Base-by-base conservation (phyloP, 345 rosid species). In the Populus alba region DNA sequence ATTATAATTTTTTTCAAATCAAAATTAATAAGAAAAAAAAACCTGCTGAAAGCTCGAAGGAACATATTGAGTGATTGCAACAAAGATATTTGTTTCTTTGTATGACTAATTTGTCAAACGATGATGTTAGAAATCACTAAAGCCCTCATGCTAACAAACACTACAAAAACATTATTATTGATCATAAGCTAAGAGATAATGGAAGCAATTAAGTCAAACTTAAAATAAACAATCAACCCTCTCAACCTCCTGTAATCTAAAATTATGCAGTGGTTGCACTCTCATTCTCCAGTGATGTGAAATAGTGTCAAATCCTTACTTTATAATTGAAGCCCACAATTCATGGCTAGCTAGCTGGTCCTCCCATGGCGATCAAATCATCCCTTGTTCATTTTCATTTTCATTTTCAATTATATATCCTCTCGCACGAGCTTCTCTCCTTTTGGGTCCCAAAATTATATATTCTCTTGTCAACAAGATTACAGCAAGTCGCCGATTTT, bases 391-490 rank as follows among this genome's bases (percentile, higher is more conserved):
- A 31, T 66, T 0, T 27, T 27, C 1, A 27, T 27, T 27, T 1
- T 6, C 9, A 20, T 45, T 29, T 6, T 75, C 33, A 45, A 75
- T 75, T 35, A 66, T 75, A 35, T n/a, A 29, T 53, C 41, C 66
- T 31, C 63, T 66, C 73, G 72, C 78, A 76, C 78, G 78, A 47
- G 78, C 49, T 66, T 55, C 51, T 23, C 72, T 53, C 72, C n/a
- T 22, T 22, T 37, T 49, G 78, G 78, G 35, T 47, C 78, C 76
- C 51, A 74, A 38, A 74, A 68, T 35, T 33, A 33, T 33, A 33
- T 38, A 35, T 31, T 35, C 25, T 39, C 72, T 11, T 11, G 51
- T 41, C 55, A 9, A 9, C 72, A 41, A 27, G 9, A 35, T 13
- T 8, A 38, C 6, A 8, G 16, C 0, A 22, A 43, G 53, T 69